Evolutionary conservation across 441 rosid genomes (phyloP).

Genomic region (Macaranga tanarius): DNA sequence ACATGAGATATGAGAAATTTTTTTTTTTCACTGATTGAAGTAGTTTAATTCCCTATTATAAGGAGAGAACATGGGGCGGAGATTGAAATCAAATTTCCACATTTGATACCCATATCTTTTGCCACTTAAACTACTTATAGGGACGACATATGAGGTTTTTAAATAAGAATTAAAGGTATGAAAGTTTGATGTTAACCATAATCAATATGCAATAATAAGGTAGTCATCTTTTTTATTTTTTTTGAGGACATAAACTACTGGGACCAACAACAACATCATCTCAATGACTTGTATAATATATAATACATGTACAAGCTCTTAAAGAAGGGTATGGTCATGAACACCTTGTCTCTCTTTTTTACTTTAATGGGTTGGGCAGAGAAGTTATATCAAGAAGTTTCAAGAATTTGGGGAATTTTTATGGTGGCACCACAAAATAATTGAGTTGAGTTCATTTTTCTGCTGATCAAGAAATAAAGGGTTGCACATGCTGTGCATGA

Average conservation of each 20-base stretch:
- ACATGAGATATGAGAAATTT: too few species aligned
- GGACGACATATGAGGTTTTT: too few species aligned
- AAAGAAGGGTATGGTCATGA: not conserved
- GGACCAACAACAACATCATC: not conserved
- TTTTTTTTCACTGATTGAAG: too few species aligned
- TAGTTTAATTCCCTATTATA: too few species aligned
- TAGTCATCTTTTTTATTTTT: not conserved
- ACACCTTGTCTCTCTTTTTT: not conserved
- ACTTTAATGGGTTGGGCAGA: slow-evolving; percentile 14
- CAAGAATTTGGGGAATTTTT: not conserved
- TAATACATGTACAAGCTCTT: not conserved
- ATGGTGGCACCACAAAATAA: slow-evolving; percentile 8
- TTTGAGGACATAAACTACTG: too few species aligned
- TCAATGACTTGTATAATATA: not conserved
- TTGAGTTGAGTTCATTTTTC: slow-evolving; percentile 20
- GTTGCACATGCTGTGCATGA: slow-evolving; percentile 27
- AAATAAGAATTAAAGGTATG: not conserved
- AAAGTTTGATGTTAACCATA: not conserved
- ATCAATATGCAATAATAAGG: not conserved
- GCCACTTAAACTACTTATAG: too few species aligned
- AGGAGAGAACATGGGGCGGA: too few species aligned
- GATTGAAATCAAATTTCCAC: too few species aligned
- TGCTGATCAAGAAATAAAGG: slow-evolving; percentile 16
- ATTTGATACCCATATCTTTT: too few species aligned
- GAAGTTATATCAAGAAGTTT: slow-evolving; percentile 9